A percentile compares a stretch with the other conserved stretches of the same genome.
These are phyloP conservation scores for Obba rivulosa DNA, from an alignment of 768 basidiomycete genomes.

Conservation along the genomic window DNA sequence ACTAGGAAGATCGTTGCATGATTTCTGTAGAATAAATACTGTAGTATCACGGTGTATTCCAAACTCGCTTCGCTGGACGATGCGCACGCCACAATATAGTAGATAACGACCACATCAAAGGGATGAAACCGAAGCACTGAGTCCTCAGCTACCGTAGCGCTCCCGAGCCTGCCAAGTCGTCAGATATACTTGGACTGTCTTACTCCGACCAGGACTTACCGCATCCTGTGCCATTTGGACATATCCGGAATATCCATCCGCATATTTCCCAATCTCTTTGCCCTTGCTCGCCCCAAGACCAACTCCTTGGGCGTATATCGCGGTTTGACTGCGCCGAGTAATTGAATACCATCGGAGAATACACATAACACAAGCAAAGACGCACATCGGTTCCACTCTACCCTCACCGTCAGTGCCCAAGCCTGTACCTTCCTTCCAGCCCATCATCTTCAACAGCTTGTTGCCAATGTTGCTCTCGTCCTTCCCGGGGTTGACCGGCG, in stretches of 20 bases:
- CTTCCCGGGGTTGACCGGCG: constrained; percentile 63
- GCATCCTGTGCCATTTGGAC: constrained; percentile 25
- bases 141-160: constrained; percentile 23
- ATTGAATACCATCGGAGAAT: background rate
- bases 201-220: constrained; percentile 12
- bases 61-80: too few species aligned
- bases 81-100: background rate
- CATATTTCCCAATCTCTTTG: constrained; percentile 53
- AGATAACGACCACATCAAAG: background rate
- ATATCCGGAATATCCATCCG: constrained; percentile 22
- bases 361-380: constrained; percentile 10
- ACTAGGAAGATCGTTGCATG: too few species aligned
- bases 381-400: constrained; percentile 82
- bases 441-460: constrained; percentile 95
- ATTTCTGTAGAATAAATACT: too few species aligned
- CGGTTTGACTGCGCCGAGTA: constrained; percentile 56
- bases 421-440: constrained; percentile 89
- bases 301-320: constrained; percentile 82
- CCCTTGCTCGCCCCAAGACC: constrained; percentile 93
- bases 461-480: constrained; percentile 89
- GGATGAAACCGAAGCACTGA: background rate
- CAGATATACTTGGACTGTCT: background rate
- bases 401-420: constrained; percentile 81
- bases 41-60: too few species aligned
- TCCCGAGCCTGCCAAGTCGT: constrained; percentile 27